Conservation (phyloP, 202 grass and related monocot genomes). For the Hordeum pubiflorum region DNA sequence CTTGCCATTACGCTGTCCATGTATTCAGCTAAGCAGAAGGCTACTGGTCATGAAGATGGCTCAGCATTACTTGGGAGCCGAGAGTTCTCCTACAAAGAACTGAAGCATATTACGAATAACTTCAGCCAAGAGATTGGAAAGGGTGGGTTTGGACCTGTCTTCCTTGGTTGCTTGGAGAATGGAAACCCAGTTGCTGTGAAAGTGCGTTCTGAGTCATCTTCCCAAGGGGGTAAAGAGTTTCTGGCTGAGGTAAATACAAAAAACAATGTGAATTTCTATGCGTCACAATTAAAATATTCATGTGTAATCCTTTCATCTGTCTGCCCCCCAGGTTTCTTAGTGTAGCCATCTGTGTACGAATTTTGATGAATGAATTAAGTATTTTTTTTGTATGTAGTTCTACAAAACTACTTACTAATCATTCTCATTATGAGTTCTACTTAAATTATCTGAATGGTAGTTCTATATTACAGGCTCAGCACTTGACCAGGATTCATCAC, state of each 20-base stretch:
- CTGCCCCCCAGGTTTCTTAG: not conserved
- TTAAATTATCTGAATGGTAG: not conserved
- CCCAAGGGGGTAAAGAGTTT: conserved; percentile 32
- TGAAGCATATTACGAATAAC: conserved; percentile 33
- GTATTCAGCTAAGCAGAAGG: conserved; percentile 11
- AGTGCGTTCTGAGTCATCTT: conserved; percentile 26
- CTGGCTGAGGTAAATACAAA: conserved; percentile 36
- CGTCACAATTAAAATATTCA: not conserved
- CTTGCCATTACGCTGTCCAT: not conserved
- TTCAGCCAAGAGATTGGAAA: conserved; percentile 29
- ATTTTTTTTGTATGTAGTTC: not conserved
- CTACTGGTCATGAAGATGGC: conserved; percentile 1
- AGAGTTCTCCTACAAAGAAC: conserved; percentile 36
- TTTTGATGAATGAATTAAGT: not conserved
- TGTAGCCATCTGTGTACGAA: not conserved
- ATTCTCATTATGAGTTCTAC: not conserved
- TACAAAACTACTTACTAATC: not conserved
- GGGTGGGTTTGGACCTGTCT: conserved; percentile 35
- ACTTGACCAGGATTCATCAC: conserved; percentile 31
- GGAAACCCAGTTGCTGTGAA: conserved; percentile 33
- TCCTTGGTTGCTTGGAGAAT: conserved; percentile 29
- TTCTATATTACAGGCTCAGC: conserved; percentile 1
- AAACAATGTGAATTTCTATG: not conserved
- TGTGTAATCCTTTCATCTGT: not conserved
- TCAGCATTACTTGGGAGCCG: conserved; percentile 10